phyloP scores from a whole-genome alignment of 1,284 basidiomycete species.

The Cutaneotrichosporon sp. region DNA sequence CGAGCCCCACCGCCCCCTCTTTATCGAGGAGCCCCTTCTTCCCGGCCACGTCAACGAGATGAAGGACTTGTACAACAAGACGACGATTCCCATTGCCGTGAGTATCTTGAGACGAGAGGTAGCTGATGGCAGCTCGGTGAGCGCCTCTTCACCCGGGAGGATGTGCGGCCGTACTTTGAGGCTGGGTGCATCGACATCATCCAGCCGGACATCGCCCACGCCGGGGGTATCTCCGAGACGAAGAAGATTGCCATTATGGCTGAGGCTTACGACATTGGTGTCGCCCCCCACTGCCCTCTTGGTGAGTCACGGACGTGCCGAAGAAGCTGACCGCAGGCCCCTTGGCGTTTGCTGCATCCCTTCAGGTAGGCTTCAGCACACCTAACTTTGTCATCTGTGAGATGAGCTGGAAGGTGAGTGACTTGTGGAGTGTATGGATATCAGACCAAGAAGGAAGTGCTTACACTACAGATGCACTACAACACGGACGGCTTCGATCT shows the following conservation, averaged over 20 bases:
- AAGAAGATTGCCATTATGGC: constrained; percentile 64
- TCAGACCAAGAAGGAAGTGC: neutral
- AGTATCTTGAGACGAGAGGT: constrained; percentile 6
- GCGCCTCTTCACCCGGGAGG: constrained; percentile 62
- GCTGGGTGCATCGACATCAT: constrained; percentile 63
- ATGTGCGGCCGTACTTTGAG: constrained; percentile 63
- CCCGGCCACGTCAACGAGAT: constrained; percentile 51
- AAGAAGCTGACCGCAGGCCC: too few relatives aligned
- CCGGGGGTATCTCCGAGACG: constrained; percentile 65
- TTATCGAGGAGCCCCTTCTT: constrained; percentile 72
- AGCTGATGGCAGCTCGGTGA: constrained; percentile 56
- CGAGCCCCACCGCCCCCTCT: constrained; percentile 62
- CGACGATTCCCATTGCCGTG: constrained; percentile 51
- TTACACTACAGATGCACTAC: constrained; percentile 61
- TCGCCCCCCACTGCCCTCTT: constrained; percentile 51
- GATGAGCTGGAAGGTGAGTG: constrained; percentile 45
- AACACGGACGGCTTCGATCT: constrained; percentile 63
- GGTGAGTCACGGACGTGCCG: too few relatives aligned
- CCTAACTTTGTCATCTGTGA: constrained; percentile 51
- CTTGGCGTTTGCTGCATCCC: constrained; percentile 63
- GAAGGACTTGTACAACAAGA: constrained; percentile 51
- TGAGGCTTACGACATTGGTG: constrained; percentile 53
- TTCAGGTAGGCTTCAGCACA: constrained; percentile 48
- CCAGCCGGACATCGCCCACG: constrained; percentile 62
- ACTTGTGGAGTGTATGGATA: too few relatives aligned